Evolutionary conservation across 148 eudicot species (phyloP), one percentile per base, ranked within the genome.

Genomic region (Fallopia convolvulus): DNA sequence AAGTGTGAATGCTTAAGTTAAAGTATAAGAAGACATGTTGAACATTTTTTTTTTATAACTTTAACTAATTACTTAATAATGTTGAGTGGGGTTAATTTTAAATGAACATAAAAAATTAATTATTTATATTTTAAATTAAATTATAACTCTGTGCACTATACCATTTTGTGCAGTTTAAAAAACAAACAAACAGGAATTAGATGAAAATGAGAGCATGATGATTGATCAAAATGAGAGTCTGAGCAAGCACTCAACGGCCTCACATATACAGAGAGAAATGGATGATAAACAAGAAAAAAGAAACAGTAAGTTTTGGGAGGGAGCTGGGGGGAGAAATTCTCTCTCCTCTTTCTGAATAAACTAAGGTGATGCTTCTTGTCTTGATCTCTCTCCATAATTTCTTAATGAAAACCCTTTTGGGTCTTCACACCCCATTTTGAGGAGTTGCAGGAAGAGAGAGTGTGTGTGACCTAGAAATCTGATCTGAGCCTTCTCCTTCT

Each of bases 401-500:
- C 72, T 68, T 68, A 68, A 36, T 68, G 44, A 68, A 68, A 68
- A 36, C 21, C 72, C 72, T 68, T 68, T 68, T 68, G 72, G 46
- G 20, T 68, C 72, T 68, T 68, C 72, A 68, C 72, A 68, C 72
- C 72, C 44, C 72, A 68, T 68, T 68, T 36, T 68, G 46, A 68
- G 72, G 72, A 68, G 32, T 18, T 73, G 75, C 23, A 73, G 75
- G 8, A 41, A 41, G 75, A 73, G 75, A 44, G 75, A 18, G 46
- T n/a, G 53, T 73, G 42, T 68, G 72, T 75, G 36, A 75, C 63
- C 77, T 52, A 48, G 44, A 52, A 23, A 75, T 48, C 63, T 75
- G 77, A 75, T 76, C 65, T 76, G 70, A 56, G 77, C 10, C 41
- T 58, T 36, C 66, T 75, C 44, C 73, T 75, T 83, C 76, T 74